These are phyloP conservation scores for Aspergillus campestris DNA, from an alignment of 495 filamentous ascomycete genomes.

Conservation along the genomic window DNA sequence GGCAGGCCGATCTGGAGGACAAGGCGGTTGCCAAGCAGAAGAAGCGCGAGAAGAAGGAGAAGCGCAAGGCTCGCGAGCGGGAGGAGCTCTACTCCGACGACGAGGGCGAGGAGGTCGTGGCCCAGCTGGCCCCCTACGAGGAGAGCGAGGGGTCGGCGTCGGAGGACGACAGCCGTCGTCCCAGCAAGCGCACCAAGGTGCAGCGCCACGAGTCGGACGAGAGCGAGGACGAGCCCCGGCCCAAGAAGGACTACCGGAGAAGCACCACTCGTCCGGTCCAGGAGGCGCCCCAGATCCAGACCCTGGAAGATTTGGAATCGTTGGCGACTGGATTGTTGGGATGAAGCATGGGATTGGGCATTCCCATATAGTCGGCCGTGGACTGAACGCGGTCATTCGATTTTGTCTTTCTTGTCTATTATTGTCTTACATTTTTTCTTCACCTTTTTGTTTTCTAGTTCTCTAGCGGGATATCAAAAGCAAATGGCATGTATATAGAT, in stretches of 20 bases:
- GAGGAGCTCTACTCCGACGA: constrained; percentile 31
- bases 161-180: constrained; percentile 20
- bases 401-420: constrained; percentile 1
- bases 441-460: background rate
- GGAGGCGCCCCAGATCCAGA: constrained; percentile 58
- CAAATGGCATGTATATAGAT: background rate
- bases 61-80: constrained; percentile 68
- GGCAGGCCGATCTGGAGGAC: constrained; percentile 69
- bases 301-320: constrained; percentile 81
- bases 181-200: constrained; percentile 40
- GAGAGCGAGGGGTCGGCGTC: constrained; percentile 23
- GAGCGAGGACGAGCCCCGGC: constrained; percentile 34
- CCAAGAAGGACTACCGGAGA: constrained; percentile 32
- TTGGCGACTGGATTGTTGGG: constrained; percentile 76
- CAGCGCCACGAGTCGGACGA: constrained; percentile 26
- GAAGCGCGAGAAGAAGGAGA: constrained; percentile 77
- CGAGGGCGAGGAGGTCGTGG: constrained; percentile 33
- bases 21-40: constrained; percentile 73
- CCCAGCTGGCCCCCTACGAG: constrained; percentile 37
- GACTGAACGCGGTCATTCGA: too few species aligned
- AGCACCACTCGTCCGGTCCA: constrained; percentile 15
- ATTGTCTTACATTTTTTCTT: constrained; percentile 4
- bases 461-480: constrained; percentile 13
- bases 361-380: constrained; percentile 4
- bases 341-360: constrained; percentile 11